These are phyloP conservation scores for Auxenochlorella pyrenoidosa DNA, from an alignment of 139 green algal species.

Conservation along the genomic window DNA sequence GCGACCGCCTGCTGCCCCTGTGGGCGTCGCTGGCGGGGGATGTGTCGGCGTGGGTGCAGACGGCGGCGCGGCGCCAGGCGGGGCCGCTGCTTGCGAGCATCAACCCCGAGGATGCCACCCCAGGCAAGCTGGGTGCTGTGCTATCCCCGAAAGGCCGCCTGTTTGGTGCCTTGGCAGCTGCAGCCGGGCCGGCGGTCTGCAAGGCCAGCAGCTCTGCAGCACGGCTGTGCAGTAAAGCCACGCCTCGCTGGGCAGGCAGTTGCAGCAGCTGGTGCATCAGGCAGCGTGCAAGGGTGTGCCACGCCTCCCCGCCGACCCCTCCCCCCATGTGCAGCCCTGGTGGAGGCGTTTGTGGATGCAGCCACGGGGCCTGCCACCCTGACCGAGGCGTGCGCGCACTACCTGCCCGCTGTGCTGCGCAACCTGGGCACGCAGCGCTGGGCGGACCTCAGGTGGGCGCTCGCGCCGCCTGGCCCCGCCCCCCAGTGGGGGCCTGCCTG, in stretches of 20 bases:
- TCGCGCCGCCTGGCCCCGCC: no score
- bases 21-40: conserved; percentile 30
- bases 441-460: conserved; percentile 27
- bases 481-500: no score
- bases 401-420: conserved; percentile 49
- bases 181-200: neutral
- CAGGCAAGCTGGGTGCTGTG: conserved; percentile 8
- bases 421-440: conserved; percentile 45
- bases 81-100: conserved; percentile 38
- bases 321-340: conserved; percentile 30
- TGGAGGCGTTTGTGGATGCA: conserved; percentile 35
- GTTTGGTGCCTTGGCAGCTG: no score
- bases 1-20: conserved; percentile 23
- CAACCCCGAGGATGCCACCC: neutral
- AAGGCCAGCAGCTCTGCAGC: no score
- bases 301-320: neutral
- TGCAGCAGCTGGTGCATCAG: no score
- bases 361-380: conserved; percentile 36
- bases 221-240: no score
- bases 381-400: conserved; percentile 50
- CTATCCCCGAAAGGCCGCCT: no score
- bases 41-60: conserved; percentile 41
- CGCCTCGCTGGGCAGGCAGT: no score
- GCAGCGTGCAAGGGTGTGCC: no score
- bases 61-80: conserved; percentile 24